These are phyloP conservation scores for Comarum palustre DNA, from an alignment of 306 rosid species.

Conservation along the genomic window DNA sequence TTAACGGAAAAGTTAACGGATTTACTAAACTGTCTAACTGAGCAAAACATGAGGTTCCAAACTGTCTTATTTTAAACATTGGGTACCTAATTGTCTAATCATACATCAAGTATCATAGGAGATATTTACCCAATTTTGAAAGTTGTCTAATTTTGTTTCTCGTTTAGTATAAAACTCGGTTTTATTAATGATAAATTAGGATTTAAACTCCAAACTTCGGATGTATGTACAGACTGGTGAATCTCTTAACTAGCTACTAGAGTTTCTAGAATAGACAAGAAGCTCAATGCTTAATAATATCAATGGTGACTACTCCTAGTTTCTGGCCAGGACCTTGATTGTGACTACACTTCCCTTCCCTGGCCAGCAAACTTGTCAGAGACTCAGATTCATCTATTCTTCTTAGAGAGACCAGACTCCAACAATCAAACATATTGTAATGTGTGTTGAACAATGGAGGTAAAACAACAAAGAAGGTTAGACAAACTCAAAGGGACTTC, in stretches of 20 bases:
- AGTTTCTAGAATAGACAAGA: neutral
- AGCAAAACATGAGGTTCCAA: too few species aligned
- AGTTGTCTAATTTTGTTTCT: neutral
- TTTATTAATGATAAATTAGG: neutral
- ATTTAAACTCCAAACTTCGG: neutral
- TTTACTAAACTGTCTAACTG: too few species aligned
- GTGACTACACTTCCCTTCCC: neutral
- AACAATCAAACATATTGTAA: slow-evolving; percentile 7
- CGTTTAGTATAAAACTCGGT: neutral
- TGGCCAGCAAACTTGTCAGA: neutral
- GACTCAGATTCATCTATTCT: neutral
- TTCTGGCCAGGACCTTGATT: neutral
- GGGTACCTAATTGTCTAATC: too few species aligned
- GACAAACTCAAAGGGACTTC: slow-evolving; percentile 29
- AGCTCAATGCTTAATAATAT: neutral
- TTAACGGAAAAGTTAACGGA: too few species aligned
- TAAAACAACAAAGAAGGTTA: slow-evolving; percentile 11
- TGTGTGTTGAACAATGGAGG: neutral
- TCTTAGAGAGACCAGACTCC: slow-evolving; percentile 2
- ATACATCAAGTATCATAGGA: too few species aligned
- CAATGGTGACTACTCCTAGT: slow-evolving; percentile 5
- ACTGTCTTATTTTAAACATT: too few species aligned
- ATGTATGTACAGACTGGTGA: neutral
- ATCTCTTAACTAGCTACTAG: neutral
- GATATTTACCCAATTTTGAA: too few species aligned